Evolutionary conservation across 2,329 filamentous ascomycete species (phyloP).

Genomic region (Paradendryphiella salina): DNA sequence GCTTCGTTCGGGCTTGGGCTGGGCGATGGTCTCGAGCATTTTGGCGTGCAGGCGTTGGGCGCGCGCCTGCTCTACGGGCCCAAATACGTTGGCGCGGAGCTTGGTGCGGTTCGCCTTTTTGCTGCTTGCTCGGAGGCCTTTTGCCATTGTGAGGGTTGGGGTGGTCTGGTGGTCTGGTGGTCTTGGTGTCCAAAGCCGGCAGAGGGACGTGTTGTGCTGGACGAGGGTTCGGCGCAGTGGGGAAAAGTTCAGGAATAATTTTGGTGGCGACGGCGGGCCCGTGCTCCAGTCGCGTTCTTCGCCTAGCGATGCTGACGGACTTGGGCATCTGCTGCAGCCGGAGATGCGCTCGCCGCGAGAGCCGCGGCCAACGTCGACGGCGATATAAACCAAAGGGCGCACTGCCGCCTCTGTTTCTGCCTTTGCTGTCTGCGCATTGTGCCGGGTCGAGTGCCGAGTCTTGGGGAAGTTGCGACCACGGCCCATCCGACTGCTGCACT

Average conservation of each 20-base stretch:
- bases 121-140: slow-evolving; percentile 76
- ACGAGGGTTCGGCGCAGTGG: slow-evolving; percentile 6
- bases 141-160: slow-evolving; percentile 73
- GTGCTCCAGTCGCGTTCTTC: slow-evolving; percentile 26
- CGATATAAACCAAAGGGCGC: slow-evolving; percentile 8
- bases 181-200: neutral
- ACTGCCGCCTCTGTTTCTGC: neutral
- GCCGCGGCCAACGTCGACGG: slow-evolving; percentile 29
- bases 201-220: slow-evolving; percentile 1
- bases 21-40: slow-evolving; percentile 75
- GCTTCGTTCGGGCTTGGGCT: slow-evolving; percentile 66
- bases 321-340: slow-evolving; percentile 22
- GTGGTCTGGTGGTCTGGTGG: slow-evolving; percentile 5
- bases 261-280: slow-evolving; percentile 28
- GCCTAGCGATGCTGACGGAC: slow-evolving; percentile 36
- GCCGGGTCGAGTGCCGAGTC: neutral
- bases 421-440: neutral
- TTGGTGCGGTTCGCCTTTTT: slow-evolving; percentile 82
- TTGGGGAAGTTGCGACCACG: slow-evolving; percentile 26
- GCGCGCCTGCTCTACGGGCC: slow-evolving; percentile 76
- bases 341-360: slow-evolving; percentile 30
- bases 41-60: slow-evolving; percentile 84
- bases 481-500: slow-evolving; percentile 15
- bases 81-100: slow-evolving; percentile 80
- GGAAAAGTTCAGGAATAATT: slow-evolving; percentile 22